Base-by-base conservation (phyloP, 257 asterid genomes). In the Paulownia fortunei region DNA sequence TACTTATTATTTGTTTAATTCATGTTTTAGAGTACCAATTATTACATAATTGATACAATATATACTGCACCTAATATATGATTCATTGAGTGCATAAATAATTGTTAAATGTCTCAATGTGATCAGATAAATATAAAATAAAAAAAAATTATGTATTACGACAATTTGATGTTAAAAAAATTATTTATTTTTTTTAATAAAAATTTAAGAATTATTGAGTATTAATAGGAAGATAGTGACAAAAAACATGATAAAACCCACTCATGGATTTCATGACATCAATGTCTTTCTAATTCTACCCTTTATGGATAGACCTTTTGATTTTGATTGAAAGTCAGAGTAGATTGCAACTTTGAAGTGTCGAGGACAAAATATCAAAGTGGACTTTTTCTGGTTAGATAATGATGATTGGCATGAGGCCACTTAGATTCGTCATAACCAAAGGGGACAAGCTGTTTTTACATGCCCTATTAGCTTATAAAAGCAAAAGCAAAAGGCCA, bases 271-370 rank as follows among this genome's bases (percentile, higher is more conserved):
- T 61, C 70, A 76, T 59, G 76, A 62, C 49, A 73, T 74, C 63
- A 58, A 58, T 42, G 19, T 42, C 77, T 49, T 70, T 65, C 30
- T 42, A 41, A 12, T 15, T 42, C 51, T 44, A 44, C 54, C 76
- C 21, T 56, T 39, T 44, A 49, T 75, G 67, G 55, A 75, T 81
- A 59, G 18, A 32, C 27, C 74, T 47, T 64, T 71, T 49, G 30
- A 18, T 59, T 75, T 13, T 39, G 24, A 24, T 49, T 21, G 68
- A 60, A 52, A 51, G 60, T 21, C 67, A 55, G 6, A 27, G 32
- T 78, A 58, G 80, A 78, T 67, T 67, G 67, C 77, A 66, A 77
- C 69, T 81, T 76, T 59, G 60, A 72, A 59, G 23, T 41, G 79
- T 56, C 68, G 76, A 44, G 74, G 73, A 78, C 62, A 74, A 61